phyloP scores from a whole-genome alignment of 1,284 basidiomycete genomes.

The Cryptococcus sp. region DNA sequence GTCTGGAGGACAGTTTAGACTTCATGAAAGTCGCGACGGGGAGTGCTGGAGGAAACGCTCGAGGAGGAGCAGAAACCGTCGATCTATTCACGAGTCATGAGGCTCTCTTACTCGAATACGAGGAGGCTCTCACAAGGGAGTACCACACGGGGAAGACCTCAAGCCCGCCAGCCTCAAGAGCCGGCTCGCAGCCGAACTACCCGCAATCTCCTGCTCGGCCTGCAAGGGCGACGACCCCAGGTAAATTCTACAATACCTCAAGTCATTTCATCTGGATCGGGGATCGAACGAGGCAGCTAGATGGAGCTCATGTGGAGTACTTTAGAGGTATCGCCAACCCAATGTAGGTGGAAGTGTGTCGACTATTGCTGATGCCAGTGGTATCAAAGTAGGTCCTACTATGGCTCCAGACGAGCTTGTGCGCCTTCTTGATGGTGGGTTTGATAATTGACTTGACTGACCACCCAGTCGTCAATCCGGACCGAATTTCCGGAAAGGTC shows the following conservation, averaged over 20 bases:
- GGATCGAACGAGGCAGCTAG: slow-evolving; percentile 88
- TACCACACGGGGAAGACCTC: slow-evolving; percentile 29
- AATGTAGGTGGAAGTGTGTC: slow-evolving; percentile 51
- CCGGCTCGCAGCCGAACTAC: slow-evolving; percentile 16
- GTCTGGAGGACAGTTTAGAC: slow-evolving; percentile 83
- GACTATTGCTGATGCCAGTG: slow-evolving; percentile 43
- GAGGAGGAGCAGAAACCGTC: slow-evolving; percentile 77
- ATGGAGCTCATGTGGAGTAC: slow-evolving; percentile 92
- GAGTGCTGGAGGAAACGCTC: slow-evolving; percentile 51
- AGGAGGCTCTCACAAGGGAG: slow-evolving; percentile 79
- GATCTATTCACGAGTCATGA: slow-evolving; percentile 96
- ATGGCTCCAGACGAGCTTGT: slow-evolving; percentile 80
- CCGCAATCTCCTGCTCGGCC: slow-evolving; percentile 25
- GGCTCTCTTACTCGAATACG: slow-evolving; percentile 88
- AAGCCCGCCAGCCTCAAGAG: slow-evolving; percentile 25
- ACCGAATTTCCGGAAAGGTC: slow-evolving; percentile 73
- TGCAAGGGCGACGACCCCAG: slow-evolving; percentile 1
- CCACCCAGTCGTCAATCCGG: slow-evolving; percentile 70
- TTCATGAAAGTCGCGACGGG: slow-evolving; percentile 76
- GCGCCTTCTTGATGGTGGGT: slow-evolving; percentile 67
- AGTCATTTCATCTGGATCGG: slow-evolving; percentile 97
- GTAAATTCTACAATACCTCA: slow-evolving; percentile 52
- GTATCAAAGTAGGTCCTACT: slow-evolving; percentile 90
- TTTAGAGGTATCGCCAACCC: slow-evolving; percentile 93
- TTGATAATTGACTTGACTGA: not conserved